phyloP scores from a whole-genome alignment of 1,284 basidiomycete species.

The Ganoderma sinense region DNA sequence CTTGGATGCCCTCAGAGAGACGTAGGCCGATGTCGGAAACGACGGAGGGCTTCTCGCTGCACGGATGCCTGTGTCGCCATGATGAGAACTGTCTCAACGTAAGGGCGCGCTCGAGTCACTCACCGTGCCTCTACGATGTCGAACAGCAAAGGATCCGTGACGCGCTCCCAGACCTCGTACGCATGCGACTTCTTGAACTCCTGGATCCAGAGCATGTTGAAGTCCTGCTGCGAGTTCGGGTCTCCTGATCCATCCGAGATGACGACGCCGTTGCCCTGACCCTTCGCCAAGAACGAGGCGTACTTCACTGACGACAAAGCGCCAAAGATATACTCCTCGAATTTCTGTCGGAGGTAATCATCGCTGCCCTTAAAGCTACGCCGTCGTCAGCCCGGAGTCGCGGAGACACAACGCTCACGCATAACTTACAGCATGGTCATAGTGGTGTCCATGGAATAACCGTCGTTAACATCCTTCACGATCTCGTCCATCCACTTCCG shows the following conservation, averaged over 20 bases:
- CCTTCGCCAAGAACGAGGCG: slow-evolving; percentile 79
- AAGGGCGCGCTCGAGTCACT: slow-evolving; percentile 31
- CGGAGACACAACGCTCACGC: not conserved
- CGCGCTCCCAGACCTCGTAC: slow-evolving; percentile 86
- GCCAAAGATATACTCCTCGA: slow-evolving; percentile 86
- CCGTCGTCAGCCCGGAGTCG: not conserved
- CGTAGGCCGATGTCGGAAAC: slow-evolving; percentile 90
- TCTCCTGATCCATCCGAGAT: slow-evolving; percentile 69
- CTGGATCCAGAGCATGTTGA: slow-evolving; percentile 84
- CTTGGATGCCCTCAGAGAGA: slow-evolving; percentile 89
- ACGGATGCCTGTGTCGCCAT: slow-evolving; percentile 73
- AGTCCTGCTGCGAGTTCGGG: slow-evolving; percentile 67
- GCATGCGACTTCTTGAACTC: slow-evolving; percentile 88
- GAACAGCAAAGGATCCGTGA: slow-evolving; percentile 89
- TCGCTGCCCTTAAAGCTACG: slow-evolving; percentile 89
- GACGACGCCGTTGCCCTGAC: slow-evolving; percentile 65
- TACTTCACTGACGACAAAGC: slow-evolving; percentile 88
- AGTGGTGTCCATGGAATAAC: slow-evolving; percentile 67
- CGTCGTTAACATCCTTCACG: slow-evolving; percentile 43
- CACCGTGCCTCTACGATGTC: slow-evolving; percentile 92
- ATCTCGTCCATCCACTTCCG: slow-evolving; percentile 94
- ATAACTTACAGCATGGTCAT: slow-evolving; percentile 69
- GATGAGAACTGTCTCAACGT: not conserved
- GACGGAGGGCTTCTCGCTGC: slow-evolving; percentile 86
- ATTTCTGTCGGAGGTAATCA: slow-evolving; percentile 90